Evolutionary conservation across 78 protist species (phyloP).

Genomic region (Anaeramoeba ignava): DNA sequence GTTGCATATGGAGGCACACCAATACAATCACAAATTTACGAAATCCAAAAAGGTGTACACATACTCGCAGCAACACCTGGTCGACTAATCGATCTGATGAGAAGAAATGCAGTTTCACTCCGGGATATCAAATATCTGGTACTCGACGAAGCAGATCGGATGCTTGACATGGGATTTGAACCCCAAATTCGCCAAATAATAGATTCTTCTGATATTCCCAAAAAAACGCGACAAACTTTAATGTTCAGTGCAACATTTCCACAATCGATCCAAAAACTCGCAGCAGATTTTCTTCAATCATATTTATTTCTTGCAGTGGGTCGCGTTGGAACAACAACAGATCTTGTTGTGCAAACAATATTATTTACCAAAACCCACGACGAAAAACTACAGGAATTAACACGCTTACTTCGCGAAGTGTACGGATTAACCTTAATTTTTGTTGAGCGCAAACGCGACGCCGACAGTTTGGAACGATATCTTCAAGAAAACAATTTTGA

Average conservation of each 20-base stretch:
- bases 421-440: constrained; percentile 38
- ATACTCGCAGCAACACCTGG: too few species aligned
- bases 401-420: constrained; percentile 1
- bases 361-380: constrained; percentile 29
- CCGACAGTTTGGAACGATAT: constrained; percentile 69
- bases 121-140: constrained; percentile 25
- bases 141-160: constrained; percentile 55
- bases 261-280: constrained; percentile 74
- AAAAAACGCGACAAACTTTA: constrained; percentile 69
- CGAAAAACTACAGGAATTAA: constrained; percentile 18
- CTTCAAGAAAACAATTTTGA: constrained; percentile 37
- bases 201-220: constrained; percentile 15
- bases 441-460: constrained; percentile 74
- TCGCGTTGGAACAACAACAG: constrained; percentile 80
- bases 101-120: background rate
- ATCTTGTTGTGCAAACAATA: too few species aligned
- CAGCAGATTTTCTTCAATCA: constrained; percentile 72
- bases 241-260: constrained; percentile 99
- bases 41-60: too few species aligned
- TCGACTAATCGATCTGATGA: constrained; percentile 23
- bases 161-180: constrained; percentile 48
- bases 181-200: constrained; percentile 91
- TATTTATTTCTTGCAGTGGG: constrained; percentile 89
- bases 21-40: too few species aligned
- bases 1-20: too few species aligned